Percentiles rank a stretch among this genome's conserved stretches.
phyloP scores from a whole-genome alignment of 805 yeast species.

The Hyphopichia homilentoma region DNA sequence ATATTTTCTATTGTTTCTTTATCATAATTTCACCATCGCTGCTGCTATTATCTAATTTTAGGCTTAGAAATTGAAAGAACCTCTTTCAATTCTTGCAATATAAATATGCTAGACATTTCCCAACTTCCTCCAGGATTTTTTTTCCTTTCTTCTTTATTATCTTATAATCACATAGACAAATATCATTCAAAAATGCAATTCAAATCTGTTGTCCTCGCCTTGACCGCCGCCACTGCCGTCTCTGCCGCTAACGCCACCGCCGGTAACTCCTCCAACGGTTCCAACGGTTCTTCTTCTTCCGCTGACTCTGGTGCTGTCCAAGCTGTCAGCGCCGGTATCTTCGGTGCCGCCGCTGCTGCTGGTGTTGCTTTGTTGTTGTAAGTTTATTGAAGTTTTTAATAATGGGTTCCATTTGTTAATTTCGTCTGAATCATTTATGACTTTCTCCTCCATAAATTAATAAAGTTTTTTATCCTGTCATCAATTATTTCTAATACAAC shows the following conservation, averaged over 20 bases:
- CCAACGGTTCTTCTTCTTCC: conserved; percentile 42
- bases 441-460: neutral
- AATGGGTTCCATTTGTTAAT: neutral
- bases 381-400: conserved; percentile 7
- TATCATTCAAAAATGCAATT: conserved; percentile 56
- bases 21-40: no score
- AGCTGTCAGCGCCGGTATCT: conserved; percentile 61
- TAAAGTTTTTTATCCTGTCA: neutral
- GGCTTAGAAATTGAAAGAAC: no score
- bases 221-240: conserved; percentile 68
- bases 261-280: conserved; percentile 30
- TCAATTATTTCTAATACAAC: no score
- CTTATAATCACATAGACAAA: conserved; percentile 3
- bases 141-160: conserved; percentile 2
- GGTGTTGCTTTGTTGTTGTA: conserved; percentile 58
- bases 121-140: conserved; percentile 1
- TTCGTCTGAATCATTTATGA: conserved; percentile 1
- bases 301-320: conserved; percentile 47
- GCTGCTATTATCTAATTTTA: no score
- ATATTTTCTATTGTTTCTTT: no score
- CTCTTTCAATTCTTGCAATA: no score
- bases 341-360: conserved; percentile 81
- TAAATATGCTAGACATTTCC: neutral
- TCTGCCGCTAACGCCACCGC: conserved; percentile 55
- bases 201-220: conserved; percentile 62